These are phyloP conservation scores for Populus davidiana DNA, from an alignment of 345 rosid genomes.

Conservation along the genomic window DNA sequence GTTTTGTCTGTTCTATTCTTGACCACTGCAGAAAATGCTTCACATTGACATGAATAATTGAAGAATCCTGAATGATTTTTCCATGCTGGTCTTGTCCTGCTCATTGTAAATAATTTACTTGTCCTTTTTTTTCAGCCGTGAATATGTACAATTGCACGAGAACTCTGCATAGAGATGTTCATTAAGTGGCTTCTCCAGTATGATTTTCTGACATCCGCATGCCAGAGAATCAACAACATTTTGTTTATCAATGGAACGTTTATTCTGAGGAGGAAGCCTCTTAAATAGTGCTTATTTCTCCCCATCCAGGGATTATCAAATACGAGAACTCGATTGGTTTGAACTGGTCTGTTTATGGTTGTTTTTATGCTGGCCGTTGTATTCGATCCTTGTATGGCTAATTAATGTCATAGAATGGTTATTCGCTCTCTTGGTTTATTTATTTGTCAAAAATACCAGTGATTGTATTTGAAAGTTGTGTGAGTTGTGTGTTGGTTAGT, in stretches of 20 bases:
- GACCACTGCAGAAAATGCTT: background rate
- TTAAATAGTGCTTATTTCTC: background rate
- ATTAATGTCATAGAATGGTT: background rate
- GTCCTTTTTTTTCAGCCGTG: conserved; percentile 52
- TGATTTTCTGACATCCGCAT: conserved; percentile 7
- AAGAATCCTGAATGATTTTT: background rate
- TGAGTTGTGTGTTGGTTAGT: too few relatives aligned
- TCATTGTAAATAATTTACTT: background rate
- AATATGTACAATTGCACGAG: conserved; percentile 76
- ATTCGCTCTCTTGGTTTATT: too few relatives aligned
- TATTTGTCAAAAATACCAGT: too few relatives aligned
- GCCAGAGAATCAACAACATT: background rate
- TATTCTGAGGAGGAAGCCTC: background rate
- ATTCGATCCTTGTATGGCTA: background rate
- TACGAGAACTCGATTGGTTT: background rate
- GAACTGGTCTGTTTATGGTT: background rate
- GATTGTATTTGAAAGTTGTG: too few relatives aligned
- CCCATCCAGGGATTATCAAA: background rate
- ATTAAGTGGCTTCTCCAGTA: background rate
- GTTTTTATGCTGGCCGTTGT: background rate
- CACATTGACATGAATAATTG: background rate
- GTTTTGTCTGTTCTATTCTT: background rate
- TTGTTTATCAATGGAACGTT: background rate
- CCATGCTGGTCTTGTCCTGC: background rate
- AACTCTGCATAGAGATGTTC: conserved; percentile 45